Evolutionary conservation across 1,284 basidiomycete genomes (phyloP).

Genomic region (Neolentinus lepideus): DNA sequence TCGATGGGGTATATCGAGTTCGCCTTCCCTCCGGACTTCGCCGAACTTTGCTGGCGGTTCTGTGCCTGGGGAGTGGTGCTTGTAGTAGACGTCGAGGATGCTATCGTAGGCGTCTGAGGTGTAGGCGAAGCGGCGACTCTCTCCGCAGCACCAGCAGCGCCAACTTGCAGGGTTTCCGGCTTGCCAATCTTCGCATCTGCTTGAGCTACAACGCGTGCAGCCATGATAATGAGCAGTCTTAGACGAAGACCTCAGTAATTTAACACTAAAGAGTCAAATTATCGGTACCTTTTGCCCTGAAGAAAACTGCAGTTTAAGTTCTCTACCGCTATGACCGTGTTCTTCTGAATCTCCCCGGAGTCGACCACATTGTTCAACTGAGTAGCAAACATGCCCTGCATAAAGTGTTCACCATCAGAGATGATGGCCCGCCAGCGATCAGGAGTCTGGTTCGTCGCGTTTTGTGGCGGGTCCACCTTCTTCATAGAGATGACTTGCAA

Average conservation of each 20-base stretch:
- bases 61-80: slow-evolving; percentile 19
- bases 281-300: slow-evolving; percentile 73
- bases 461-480: slow-evolving; percentile 49
- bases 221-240: slow-evolving; percentile 84
- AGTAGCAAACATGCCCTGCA: slow-evolving; percentile 94
- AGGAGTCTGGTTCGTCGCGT: slow-evolving; percentile 27
- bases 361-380: slow-evolving; percentile 80
- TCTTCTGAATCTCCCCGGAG: slow-evolving; percentile 61
- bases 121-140: slow-evolving; percentile 7
- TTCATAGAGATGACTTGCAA: slow-evolving; percentile 83
- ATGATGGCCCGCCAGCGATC: slow-evolving; percentile 70
- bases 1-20: slow-evolving; percentile 77
- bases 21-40: slow-evolving; percentile 22
- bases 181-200: slow-evolving; percentile 70
- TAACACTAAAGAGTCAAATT: not conserved
- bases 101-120: slow-evolving; percentile 15
- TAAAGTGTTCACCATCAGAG: slow-evolving; percentile 77
- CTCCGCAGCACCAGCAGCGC: slow-evolving; percentile 7
- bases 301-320: slow-evolving; percentile 83
- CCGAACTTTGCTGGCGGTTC: slow-evolving; percentile 21
- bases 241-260: slow-evolving; percentile 8
- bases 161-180: slow-evolving; percentile 35
- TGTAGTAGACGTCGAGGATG: slow-evolving; percentile 15
- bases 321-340: slow-evolving; percentile 70
- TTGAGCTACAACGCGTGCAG: slow-evolving; percentile 49